Evolutionary conservation across 2,329 filamentous ascomycete species (phyloP).

Genomic region (Colletotrichum paranaense): DNA sequence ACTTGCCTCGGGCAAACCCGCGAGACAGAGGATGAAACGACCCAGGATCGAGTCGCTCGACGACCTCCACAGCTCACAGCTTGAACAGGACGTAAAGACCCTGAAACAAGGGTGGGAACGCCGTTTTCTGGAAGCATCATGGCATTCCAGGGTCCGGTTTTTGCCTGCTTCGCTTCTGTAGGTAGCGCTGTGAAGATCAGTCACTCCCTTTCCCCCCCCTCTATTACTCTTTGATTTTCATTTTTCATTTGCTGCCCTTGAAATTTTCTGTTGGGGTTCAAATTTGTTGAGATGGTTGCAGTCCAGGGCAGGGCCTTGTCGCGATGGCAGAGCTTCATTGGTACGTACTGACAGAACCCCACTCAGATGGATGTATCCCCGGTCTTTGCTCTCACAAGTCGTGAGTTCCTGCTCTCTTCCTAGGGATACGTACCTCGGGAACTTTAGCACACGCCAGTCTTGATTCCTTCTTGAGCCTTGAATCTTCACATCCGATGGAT

Average conservation of each 20-base stretch:
- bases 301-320: constrained; percentile 33
- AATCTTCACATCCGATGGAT: neutral
- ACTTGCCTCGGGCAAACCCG: constrained; percentile 28
- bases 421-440: constrained; percentile 14
- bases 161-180: constrained; percentile 22
- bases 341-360: constrained; percentile 25
- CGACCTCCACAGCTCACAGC: neutral
- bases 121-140: constrained; percentile 32
- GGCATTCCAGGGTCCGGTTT: constrained; percentile 26
- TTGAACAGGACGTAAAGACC: neutral
- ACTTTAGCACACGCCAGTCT: neutral
- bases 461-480: neutral
- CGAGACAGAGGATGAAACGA: constrained; percentile 31
- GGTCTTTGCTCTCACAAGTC: constrained; percentile 1
- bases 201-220: neutral
- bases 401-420: neutral
- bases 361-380: constrained; percentile 10
- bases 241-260: constrained; percentile 3
- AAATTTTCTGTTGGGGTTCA: constrained; percentile 35
- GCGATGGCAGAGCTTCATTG: constrained; percentile 3
- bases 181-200: neutral
- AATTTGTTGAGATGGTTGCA: constrained; percentile 32
- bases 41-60: neutral
- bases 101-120: constrained; percentile 32
- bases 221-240: neutral